Base-by-base conservation (phyloP, 768 basidiomycete genomes). In the Termitomyces sp. region DNA sequence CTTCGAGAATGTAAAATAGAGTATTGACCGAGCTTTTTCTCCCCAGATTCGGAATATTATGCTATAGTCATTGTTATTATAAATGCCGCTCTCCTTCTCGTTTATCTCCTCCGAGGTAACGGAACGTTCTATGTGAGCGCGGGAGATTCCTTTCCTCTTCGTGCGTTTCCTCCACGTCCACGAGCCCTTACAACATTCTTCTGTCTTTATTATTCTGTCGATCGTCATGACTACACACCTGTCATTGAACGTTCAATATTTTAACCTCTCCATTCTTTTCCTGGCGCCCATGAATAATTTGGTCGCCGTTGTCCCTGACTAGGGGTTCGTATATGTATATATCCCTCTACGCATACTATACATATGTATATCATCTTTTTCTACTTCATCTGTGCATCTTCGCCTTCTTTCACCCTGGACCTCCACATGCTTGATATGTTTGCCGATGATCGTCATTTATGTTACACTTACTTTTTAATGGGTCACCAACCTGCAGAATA, bases 31-130 rank as follows among this genome's bases (percentile, higher is more conserved):
- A 42, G 38, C 19, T 15, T 35, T 32, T 22, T 17, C 12, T 3
- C 17, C n/a, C 3, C 45, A 69, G 68, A 69, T 69, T 56, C 66
- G 68, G 52, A 56, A 43, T 5, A 67, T 69, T 45, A 67, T 69
- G 66, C 55, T 69, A 42, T 68, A 57, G 65, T 50, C 38, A 4
- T 32, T 14, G 26, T 15, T 1, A 26, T 3, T 19, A 3, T 53
- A 24, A 35, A 17, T 32, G 9, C 34, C 15, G 24, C 37, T 26
- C 35, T 8, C 12, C 7, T 4, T 14, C 26, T 28, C 10, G 4
- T 21, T 19, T 30, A 19, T 11, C 8, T 51, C 38, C 34, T 41
- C 37, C n/a, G 49, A 21, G 22, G 9, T 7, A 6, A 26, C 26
- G 34, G 35, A 50, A 50, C 10, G 17, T 26, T n/a, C 30, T 8